Evolutionary conservation across 2,329 filamentous ascomycete species (phyloP).

Genomic region (Penicillium italicum): DNA sequence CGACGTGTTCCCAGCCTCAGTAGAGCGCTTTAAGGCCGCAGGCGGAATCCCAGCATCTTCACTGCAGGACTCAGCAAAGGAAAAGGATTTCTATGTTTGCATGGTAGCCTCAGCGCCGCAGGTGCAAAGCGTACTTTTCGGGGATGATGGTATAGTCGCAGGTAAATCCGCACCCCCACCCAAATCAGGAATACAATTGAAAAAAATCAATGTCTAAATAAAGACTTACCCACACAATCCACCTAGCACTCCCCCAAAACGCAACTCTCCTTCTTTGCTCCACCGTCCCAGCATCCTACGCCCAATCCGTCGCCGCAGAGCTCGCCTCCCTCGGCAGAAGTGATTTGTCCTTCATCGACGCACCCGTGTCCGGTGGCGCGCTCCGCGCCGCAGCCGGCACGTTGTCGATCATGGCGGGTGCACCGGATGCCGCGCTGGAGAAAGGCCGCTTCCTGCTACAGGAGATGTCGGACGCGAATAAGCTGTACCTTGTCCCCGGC

Average conservation of each 20-base stretch:
- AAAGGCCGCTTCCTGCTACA: constrained; percentile 58
- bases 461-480: constrained; percentile 56
- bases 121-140: constrained; percentile 63
- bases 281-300: constrained; percentile 66
- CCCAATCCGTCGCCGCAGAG: constrained; percentile 57
- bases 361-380: constrained; percentile 69
- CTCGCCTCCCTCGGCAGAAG: constrained; percentile 54
- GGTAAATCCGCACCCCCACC: constrained; percentile 10
- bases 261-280: constrained; percentile 65
- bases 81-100: constrained; percentile 61
- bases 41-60: constrained; percentile 60
- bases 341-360: constrained; percentile 67
- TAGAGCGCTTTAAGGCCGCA: constrained; percentile 61
- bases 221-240: not conserved
- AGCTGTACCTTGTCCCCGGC: constrained; percentile 61
- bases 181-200: not conserved
- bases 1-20: constrained; percentile 65
- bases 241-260: constrained; percentile 50
- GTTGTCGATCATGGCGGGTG: constrained; percentile 71
- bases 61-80: constrained; percentile 58
- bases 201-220: not conserved
- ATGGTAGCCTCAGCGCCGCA: constrained; percentile 75
- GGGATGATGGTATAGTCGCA: constrained; percentile 49
- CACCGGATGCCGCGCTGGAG: constrained; percentile 53
- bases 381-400: constrained; percentile 67